Conservation (phyloP, 352 stramenopile species). For the Blastocystis sp. region DNA sequence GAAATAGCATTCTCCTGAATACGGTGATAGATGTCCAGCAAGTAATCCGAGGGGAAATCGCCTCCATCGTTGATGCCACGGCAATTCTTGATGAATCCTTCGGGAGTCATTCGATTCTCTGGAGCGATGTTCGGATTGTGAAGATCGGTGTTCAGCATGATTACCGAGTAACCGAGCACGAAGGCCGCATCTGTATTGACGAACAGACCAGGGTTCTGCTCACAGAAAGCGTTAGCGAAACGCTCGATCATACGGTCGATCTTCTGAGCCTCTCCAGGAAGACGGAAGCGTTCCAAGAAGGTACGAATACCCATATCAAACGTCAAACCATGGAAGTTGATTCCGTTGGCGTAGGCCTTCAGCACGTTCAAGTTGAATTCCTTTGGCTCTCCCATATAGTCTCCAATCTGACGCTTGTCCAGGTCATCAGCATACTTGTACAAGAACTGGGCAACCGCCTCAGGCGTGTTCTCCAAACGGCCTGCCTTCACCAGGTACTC, state of each 20-base stretch:
- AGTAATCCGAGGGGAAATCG: constrained; percentile 85
- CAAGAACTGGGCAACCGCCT: constrained; percentile 87
- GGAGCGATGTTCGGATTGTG: constrained; percentile 95
- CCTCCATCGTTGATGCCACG: constrained; percentile 89
- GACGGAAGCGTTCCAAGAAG: constrained; percentile 92
- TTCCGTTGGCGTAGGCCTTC: constrained; percentile 88
- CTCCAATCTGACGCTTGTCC: constrained; percentile 92
- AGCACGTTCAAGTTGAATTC: constrained; percentile 80
- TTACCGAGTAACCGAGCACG: constrained; percentile 90
- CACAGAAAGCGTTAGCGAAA: constrained; percentile 88
- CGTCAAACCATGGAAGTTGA: constrained; percentile 83
- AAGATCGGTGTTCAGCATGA: constrained; percentile 93
- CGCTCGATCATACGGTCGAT: constrained; percentile 99
- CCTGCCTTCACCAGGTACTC: constrained; percentile 83
- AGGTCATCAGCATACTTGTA: constrained; percentile 82
- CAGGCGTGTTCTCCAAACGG: constrained; percentile 81
- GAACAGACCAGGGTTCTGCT: constrained; percentile 81
- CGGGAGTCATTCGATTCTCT: constrained; percentile 92
- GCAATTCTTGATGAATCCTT: constrained; percentile 92
- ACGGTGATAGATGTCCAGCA: constrained; percentile 86
- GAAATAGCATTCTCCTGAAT: constrained; percentile 90
- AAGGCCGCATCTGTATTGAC: constrained; percentile 91
- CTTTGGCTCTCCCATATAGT: constrained; percentile 91
- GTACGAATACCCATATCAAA: constrained; percentile 95
- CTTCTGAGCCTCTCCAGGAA: constrained; percentile 97